A percentile compares a stretch with the other conserved stretches of the same genome.
These are phyloP conservation scores for Trichoderma guizhouense DNA, from an alignment of 2,329 filamentous ascomycete genomes.

Conservation along the genomic window DNA sequence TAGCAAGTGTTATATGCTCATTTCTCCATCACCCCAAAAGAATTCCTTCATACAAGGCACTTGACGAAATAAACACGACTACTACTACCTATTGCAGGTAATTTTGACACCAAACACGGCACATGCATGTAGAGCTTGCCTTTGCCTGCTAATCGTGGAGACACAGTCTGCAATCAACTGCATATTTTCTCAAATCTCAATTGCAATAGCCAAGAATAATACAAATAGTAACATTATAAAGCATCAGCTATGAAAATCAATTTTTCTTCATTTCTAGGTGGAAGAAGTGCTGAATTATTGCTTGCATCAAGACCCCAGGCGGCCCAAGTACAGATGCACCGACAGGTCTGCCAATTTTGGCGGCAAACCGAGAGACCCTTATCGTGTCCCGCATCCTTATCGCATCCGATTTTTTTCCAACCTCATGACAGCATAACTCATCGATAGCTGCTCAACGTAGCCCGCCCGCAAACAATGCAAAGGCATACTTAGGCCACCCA, in stretches of 20 bases:
- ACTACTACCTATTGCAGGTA: neutral
- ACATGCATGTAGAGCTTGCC: neutral
- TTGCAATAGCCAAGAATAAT: neutral
- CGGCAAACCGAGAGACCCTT: slow-evolving; percentile 13
- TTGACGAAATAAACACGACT: neutral
- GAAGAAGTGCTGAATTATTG: neutral
- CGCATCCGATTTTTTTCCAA: slow-evolving; percentile 25
- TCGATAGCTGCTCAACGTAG: neutral
- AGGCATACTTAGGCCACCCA: neutral
- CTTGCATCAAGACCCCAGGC: neutral
- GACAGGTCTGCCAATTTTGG: neutral
- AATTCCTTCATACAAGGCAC: neutral
- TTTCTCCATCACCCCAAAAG: neutral
- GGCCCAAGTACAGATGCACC: neutral
- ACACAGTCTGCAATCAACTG: neutral
- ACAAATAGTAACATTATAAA: neutral
- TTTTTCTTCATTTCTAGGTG: neutral
- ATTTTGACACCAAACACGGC: neutral
- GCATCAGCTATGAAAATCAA: neutral
- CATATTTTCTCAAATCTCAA: neutral
- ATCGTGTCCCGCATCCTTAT: slow-evolving; percentile 25
- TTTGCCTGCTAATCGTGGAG: neutral
- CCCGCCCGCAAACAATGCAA: neutral
- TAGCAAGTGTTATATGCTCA: neutral
- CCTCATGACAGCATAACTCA: neutral